Conservation (phyloP, 1,284 basidiomycete species). For the Malassezia equina region DNA sequence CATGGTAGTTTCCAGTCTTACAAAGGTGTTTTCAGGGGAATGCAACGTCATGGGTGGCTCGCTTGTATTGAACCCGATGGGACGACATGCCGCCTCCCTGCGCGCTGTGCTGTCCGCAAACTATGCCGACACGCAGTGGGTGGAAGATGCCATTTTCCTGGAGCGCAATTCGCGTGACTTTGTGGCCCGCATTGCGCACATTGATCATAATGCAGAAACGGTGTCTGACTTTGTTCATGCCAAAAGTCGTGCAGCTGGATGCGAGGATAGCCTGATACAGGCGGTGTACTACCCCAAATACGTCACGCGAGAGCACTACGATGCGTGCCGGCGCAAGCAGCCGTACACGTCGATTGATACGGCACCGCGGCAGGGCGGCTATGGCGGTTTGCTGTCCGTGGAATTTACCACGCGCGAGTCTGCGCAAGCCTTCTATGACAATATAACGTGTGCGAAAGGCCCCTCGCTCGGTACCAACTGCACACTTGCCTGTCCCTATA, state of each 20-base stretch:
- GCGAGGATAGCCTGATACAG: slow-evolving; percentile 58
- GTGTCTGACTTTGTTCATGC: slow-evolving; percentile 64
- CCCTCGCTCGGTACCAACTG: slow-evolving; percentile 93
- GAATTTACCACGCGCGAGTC: slow-evolving; percentile 66
- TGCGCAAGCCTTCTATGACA: slow-evolving; percentile 75
- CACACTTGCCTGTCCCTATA: slow-evolving; percentile 84
- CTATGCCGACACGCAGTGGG: slow-evolving; percentile 81
- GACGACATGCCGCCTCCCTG: slow-evolving; percentile 60
- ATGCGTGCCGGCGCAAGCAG: slow-evolving; percentile 55
- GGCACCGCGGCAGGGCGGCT: slow-evolving; percentile 53
- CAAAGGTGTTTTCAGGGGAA: slow-evolving; percentile 90
- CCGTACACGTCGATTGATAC: slow-evolving; percentile 20
- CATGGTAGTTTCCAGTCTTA: slow-evolving; percentile 83
- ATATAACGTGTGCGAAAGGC: slow-evolving; percentile 73
- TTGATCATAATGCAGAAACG: slow-evolving; percentile 73
- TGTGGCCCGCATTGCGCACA: slow-evolving; percentile 61
- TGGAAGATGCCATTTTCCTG: slow-evolving; percentile 90
- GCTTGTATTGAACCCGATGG: slow-evolving; percentile 62
- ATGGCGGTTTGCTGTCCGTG: slow-evolving; percentile 81
- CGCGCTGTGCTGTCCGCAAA: slow-evolving; percentile 56
- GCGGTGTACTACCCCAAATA: slow-evolving; percentile 84
- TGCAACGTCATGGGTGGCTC: slow-evolving; percentile 91
- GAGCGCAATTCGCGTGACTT: slow-evolving; percentile 96
- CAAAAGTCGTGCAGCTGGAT: slow-evolving; percentile 26
- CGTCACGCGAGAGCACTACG: slow-evolving; percentile 64